Conservation (phyloP, 169 alveolate genomes). For the Plasmodium gonderi region DNA sequence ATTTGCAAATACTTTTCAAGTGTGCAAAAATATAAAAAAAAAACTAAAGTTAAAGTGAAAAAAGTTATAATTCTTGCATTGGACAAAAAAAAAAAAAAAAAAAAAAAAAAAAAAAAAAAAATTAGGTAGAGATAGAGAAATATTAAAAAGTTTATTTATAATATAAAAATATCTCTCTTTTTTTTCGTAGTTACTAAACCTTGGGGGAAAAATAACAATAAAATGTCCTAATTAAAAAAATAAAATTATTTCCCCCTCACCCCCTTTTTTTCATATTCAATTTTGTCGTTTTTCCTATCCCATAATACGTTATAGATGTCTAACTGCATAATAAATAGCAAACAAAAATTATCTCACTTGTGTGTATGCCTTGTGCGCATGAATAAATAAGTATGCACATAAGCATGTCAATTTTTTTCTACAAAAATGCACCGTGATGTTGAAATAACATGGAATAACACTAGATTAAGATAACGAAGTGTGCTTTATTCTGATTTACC, state of each 20-base stretch:
- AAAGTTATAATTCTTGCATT: background rate
- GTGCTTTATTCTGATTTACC: background rate
- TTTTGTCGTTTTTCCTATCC: background rate
- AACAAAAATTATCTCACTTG: background rate
- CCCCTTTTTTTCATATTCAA: background rate
- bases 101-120: background rate
- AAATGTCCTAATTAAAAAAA: background rate
- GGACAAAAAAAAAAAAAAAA: conserved; percentile 35
- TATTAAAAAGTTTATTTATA: background rate
- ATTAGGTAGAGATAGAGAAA: background rate
- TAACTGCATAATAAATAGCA: background rate
- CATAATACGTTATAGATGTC: background rate
- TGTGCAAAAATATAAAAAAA: conserved; percentile 9
- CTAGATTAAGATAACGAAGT: background rate
- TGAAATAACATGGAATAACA: conserved; percentile 19
- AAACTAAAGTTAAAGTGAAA: background rate
- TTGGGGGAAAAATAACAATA: background rate
- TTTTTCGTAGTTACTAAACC: background rate
- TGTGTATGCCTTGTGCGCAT: background rate
- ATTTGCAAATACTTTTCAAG: background rate
- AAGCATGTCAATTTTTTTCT: background rate
- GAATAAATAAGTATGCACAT: background rate
- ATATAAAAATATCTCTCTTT: background rate
- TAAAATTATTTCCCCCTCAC: background rate
- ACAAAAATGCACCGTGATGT: conserved; percentile 7